Conservation (phyloP, 768 basidiomycete species). For the Termitomyces heimii region DNA sequence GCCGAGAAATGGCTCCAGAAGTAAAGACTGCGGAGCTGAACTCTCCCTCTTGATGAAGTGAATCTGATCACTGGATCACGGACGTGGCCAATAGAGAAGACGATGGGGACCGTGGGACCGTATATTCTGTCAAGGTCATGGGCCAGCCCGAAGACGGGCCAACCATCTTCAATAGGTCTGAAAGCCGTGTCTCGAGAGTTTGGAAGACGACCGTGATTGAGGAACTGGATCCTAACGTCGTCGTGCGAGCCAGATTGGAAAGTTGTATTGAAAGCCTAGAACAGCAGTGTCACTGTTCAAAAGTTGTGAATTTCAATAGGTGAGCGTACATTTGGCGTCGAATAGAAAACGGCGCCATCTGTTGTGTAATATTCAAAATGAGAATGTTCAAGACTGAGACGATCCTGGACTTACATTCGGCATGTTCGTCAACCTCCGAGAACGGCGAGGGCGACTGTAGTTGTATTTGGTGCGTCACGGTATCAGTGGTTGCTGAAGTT, state of each 20-base stretch:
- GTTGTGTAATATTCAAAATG: slow-evolving; percentile 8
- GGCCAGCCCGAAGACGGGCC: slow-evolving; percentile 60
- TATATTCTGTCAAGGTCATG: slow-evolving; percentile 48
- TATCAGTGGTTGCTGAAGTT: slow-evolving; percentile 21
- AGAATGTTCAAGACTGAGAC: background rate
- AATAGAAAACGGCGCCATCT: slow-evolving; percentile 67
- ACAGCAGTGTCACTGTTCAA: background rate
- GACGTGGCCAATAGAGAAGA: slow-evolving; percentile 42
- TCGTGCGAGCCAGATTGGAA: slow-evolving; percentile 53
- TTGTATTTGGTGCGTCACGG: slow-evolving; percentile 10
- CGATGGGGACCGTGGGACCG: slow-evolving; percentile 25
- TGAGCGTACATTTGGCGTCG: slow-evolving; percentile 39
- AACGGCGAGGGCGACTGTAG: slow-evolving; percentile 4
- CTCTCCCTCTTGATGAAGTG: slow-evolving; percentile 38
- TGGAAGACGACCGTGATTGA: slow-evolving; percentile 43
- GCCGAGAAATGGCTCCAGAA: slow-evolving; percentile 38
- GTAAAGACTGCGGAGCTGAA: slow-evolving; percentile 36
- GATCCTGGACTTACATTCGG: slow-evolving; percentile 33
- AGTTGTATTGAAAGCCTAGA: slow-evolving; percentile 39
- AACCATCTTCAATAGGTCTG: slow-evolving; percentile 47
- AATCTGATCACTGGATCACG: slow-evolving; percentile 45
- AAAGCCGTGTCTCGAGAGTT: slow-evolving; percentile 52
- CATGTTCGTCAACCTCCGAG: slow-evolving; percentile 37
- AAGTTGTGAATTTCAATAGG: background rate
- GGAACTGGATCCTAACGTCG: slow-evolving; percentile 51